These are phyloP conservation scores for Lactarius deliciosus DNA, from an alignment of 768 basidiomycete genomes.

Conservation along the genomic window DNA sequence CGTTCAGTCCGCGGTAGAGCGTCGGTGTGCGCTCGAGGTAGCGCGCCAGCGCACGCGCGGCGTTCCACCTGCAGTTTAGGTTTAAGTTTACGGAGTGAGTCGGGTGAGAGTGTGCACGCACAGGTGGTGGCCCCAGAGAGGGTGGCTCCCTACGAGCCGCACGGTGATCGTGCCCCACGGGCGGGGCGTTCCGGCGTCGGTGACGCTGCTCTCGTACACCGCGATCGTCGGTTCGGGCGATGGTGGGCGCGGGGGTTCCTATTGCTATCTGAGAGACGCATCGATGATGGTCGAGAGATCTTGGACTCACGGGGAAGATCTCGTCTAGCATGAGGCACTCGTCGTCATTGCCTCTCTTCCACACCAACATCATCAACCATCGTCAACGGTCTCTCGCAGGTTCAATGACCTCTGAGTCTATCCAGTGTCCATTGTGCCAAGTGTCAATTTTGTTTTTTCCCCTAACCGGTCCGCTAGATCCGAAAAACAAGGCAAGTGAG, in stretches of 20 bases:
- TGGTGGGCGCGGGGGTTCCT: slow-evolving; percentile 70
- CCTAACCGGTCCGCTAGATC: not conserved
- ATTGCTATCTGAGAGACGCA: no score
- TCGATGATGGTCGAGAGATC: not conserved
- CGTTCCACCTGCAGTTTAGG: slow-evolving; percentile 71
- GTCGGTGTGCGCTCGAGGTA: slow-evolving; percentile 58
- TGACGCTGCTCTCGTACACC: slow-evolving; percentile 44
- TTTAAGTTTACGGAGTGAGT: no score
- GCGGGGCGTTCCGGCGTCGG: not conserved
- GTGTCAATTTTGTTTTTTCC: no score
- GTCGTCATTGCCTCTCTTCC: slow-evolving; percentile 32
- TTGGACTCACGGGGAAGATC: slow-evolving; percentile 49
- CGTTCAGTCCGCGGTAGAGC: slow-evolving; percentile 46
- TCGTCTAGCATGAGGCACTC: slow-evolving; percentile 41
- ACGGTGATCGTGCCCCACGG: slow-evolving; percentile 49
- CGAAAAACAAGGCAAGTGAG: not conserved
- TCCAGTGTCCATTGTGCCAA: no score
- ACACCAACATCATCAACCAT: not conserved
- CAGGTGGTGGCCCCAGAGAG: slow-evolving; percentile 82
- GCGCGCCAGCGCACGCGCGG: slow-evolving; percentile 66
- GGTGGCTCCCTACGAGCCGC: slow-evolving; percentile 73
- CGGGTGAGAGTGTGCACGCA: slow-evolving; percentile 36
- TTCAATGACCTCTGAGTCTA: no score
- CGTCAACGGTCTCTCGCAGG: not conserved
- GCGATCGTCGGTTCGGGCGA: slow-evolving; percentile 60